Evolutionary conservation across 108 stramenopile species (phyloP).

Genomic region (Cyclotella distinguenda): DNA sequence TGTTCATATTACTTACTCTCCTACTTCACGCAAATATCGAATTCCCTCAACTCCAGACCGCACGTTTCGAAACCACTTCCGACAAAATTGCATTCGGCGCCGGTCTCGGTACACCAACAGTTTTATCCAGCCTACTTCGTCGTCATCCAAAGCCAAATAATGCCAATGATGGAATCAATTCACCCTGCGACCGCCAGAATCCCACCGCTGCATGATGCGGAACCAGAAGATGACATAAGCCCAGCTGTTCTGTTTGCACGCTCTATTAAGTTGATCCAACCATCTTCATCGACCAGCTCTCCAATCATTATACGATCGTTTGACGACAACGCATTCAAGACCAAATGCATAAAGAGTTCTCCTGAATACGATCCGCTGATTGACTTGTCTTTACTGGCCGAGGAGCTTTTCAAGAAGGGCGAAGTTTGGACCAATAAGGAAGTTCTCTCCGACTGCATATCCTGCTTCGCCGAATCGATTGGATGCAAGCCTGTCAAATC

Average conservation of each 20-base stretch:
- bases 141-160: no score
- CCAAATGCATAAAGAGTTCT: background rate
- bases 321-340: background rate
- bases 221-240: background rate
- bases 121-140: no score
- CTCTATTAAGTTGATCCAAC: background rate
- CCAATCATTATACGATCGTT: no score
- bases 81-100: no score
- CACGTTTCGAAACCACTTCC: no score
- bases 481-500: conserved; percentile 15
- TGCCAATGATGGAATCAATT: background rate
- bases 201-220: background rate
- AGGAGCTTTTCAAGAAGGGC: background rate
- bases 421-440: conserved; percentile 6
- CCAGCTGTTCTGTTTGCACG: background rate
- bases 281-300: background rate
- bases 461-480: background rate
- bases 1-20: no score
- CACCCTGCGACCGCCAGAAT: background rate
- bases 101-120: no score
- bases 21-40: no score
- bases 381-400: background rate
- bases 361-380: background rate
- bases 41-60: no score
- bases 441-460: background rate